phyloP scores from a whole-genome alignment of 225 moss, liverwort and hornwort species.

The Bryum argenteum region DNA sequence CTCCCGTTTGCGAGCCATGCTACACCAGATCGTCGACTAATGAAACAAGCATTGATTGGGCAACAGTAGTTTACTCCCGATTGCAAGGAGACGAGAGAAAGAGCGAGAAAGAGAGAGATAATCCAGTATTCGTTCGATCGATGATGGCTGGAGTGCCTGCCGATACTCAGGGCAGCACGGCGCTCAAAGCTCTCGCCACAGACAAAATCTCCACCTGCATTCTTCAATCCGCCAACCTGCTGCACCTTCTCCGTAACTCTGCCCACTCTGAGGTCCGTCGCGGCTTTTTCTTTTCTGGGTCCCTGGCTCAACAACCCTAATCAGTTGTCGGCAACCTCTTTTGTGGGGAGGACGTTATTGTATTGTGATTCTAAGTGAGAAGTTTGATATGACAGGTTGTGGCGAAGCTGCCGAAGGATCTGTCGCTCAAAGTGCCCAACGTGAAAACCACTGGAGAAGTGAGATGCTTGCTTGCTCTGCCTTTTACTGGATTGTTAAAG shows the following conservation, averaged over 20 bases:
- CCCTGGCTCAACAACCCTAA: slow-evolving; percentile 24
- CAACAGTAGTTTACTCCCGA: neutral
- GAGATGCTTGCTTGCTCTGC: neutral
- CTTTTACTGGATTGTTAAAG: neutral
- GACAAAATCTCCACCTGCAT: slow-evolving; percentile 44
- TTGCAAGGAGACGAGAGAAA: neutral
- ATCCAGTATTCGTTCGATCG: neutral
- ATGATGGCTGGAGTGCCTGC: slow-evolving; percentile 55
- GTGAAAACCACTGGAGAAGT: slow-evolving; percentile 53
- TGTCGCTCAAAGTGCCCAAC: slow-evolving; percentile 42
- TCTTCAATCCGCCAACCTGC: slow-evolving; percentile 42
- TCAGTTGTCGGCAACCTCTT: neutral
- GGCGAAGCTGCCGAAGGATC: slow-evolving; percentile 54
- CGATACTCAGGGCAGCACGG: slow-evolving; percentile 56
- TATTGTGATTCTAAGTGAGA: neutral
- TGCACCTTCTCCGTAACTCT: slow-evolving; percentile 45
- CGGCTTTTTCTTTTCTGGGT: neutral
- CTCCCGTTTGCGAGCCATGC: neutral
- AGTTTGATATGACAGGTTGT: slow-evolving; percentile 36
- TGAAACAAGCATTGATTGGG: neutral
- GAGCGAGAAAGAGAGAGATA: neutral
- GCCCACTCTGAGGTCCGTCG: slow-evolving; percentile 41
- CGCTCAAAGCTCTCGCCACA: slow-evolving; percentile 53
- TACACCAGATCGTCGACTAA: neutral
- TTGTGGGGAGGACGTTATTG: neutral